Evolutionary conservation across 1,284 basidiomycete species (phyloP), one percentile per base, ranked within the genome.

Genomic region (Moesziomyces sp.): DNA sequence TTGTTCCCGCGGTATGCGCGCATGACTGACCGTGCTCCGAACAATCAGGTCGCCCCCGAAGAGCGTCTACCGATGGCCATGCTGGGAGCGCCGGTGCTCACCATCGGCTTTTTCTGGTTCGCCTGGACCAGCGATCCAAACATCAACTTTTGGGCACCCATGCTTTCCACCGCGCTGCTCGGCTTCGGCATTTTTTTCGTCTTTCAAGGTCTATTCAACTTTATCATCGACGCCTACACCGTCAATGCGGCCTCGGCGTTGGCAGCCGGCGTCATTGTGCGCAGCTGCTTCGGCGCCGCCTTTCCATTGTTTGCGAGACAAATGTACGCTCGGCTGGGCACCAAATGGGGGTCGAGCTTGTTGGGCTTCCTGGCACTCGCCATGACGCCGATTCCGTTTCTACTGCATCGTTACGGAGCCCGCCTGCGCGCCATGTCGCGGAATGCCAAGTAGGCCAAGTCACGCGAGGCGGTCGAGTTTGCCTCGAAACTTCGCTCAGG

Each of bases 261-360:
- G 7, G 90, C 91, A 0, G 88, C 90, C 28, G 90, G 89, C 19
- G 88, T 91, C 24, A 88, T 93, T 24, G 78, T 90, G 26, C 88
- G 91, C 30, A 89, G 88, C 4, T 82, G 88, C 5, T 87, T 89
- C 53, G 91, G 89, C 8, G 89, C 88, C 0, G 86, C 83, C 1
- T 82, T 85, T 82, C 86, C 87, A 0, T 77, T 87, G 5, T 87
- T 88, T 65, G 86, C 87, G 0, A 14, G 57, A 3, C 86, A 87
- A 65, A 88, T 88, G 87, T 88, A 86, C 80, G 63, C 84, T 10
- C 85, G 74, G 14, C 83, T 93, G 8, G 90, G 91, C 0, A 89
- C 90, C 0, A 90, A 91, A 0, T 91, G 92, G 3, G 91, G 91
- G 0, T 90, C 89, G 0, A 90, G 89, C 18, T 85, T 93, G 14